Percentiles rank a stretch among this genome's conserved stretches.
Evolutionary conservation across 768 basidiomycete species (phyloP).

Genomic region (Tylopilus plumbeoviolaceoides): DNA sequence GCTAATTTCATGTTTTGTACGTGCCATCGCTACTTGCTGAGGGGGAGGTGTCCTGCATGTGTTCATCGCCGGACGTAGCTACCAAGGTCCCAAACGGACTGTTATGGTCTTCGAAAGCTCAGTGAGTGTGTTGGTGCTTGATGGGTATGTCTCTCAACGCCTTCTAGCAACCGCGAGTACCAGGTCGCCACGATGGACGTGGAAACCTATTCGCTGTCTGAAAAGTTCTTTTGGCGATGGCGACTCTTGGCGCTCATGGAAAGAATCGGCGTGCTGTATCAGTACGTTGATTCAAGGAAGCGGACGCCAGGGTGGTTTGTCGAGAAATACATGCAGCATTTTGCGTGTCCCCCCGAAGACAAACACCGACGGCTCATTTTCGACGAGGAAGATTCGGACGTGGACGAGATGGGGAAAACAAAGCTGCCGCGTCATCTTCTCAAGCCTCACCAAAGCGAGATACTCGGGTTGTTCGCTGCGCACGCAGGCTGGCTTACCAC

Average conservation of each 20-base stretch:
- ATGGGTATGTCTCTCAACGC: conserved; percentile 5
- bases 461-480: conserved; percentile 47
- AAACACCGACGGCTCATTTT: conserved; percentile 33
- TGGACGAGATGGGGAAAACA: conserved; percentile 27
- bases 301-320: conserved; percentile 52
- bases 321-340: conserved; percentile 35
- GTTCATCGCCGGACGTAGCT: conserved; percentile 20
- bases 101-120: conserved; percentile 27
- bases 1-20: conserved; percentile 41
- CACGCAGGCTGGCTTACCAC: conserved; percentile 59
- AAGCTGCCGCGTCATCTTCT: conserved; percentile 40
- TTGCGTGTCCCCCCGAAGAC: conserved; percentile 27
- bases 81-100: conserved; percentile 28
- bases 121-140: conserved; percentile 15
- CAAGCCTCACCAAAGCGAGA: conserved; percentile 46
- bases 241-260: conserved; percentile 45
- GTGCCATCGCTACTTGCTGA: neutral
- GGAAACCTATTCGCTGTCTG: conserved; percentile 38
- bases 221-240: conserved; percentile 50
- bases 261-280: conserved; percentile 38
- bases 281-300: conserved; percentile 28
- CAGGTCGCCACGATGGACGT: conserved; percentile 45
- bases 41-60: neutral
- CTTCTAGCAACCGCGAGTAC: conserved; percentile 39
- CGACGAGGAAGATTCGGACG: conserved; percentile 29